Percentiles rank a stretch among this genome's conserved stretches.
Conservation (phyloP, 1,284 basidiomycete species). For the Papiliotrema nemorosa region DNA sequence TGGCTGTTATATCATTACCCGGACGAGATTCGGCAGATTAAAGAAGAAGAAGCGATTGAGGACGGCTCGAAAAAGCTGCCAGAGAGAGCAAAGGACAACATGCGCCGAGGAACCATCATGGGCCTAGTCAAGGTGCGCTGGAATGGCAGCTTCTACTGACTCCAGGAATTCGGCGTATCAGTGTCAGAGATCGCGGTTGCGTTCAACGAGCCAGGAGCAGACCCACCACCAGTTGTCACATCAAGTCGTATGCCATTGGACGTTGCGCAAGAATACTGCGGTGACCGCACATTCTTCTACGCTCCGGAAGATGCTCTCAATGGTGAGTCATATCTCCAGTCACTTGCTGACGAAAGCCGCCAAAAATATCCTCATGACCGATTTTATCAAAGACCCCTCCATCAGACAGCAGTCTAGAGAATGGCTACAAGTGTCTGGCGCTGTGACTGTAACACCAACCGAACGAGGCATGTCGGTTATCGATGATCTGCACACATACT, state of each 20-base stretch:
- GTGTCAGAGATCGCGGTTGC: slow-evolving; percentile 32
- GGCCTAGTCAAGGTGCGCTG: slow-evolving; percentile 36
- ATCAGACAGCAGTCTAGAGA: slow-evolving; percentile 76
- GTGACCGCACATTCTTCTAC: slow-evolving; percentile 28
- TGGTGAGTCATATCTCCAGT: slow-evolving; percentile 16
- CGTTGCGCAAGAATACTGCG: slow-evolving; percentile 46
- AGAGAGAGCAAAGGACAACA: slow-evolving; percentile 24
- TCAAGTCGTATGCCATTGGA: slow-evolving; percentile 32
- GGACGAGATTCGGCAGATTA: slow-evolving; percentile 60
- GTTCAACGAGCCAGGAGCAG: slow-evolving; percentile 35
- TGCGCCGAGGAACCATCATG: slow-evolving; percentile 38
- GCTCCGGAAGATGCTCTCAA: slow-evolving; percentile 33
- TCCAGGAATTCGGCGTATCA: slow-evolving; percentile 38
- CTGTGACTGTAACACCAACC: slow-evolving; percentile 81
- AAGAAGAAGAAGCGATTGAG: slow-evolving; percentile 62
- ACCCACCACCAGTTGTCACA: slow-evolving; percentile 35
- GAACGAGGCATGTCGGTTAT: slow-evolving; percentile 89
- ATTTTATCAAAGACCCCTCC: slow-evolving; percentile 89
- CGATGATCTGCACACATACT: slow-evolving; percentile 82
- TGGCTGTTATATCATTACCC: slow-evolving; percentile 83
- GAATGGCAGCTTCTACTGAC: background rate
- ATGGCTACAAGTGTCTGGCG: slow-evolving; percentile 70
- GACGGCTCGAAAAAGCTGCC: slow-evolving; percentile 54
- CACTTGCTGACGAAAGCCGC: slow-evolving; percentile 43
- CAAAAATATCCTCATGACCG: slow-evolving; percentile 80